Evolutionary conservation across 805 yeast species (phyloP), one percentile per base, ranked within the genome.

Genomic region (Candida palmyrensis): DNA sequence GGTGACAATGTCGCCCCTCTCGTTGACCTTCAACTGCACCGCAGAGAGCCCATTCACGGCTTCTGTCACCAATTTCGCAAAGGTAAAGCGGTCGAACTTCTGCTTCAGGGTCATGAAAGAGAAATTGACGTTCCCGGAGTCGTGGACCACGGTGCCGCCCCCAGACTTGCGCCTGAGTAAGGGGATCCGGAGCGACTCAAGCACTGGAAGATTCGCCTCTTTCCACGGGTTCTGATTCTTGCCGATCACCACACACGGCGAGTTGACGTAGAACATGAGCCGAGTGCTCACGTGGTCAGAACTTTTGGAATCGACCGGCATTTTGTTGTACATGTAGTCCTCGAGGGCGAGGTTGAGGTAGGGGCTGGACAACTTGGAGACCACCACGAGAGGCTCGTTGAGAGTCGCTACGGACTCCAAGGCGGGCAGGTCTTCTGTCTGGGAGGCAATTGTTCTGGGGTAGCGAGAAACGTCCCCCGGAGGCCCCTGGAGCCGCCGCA

Each of bases 71-170:
- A 71, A 40, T 9, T 64, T 43, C 38, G 75, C 71, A 60, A 79
- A 76, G 42, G 66, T 61, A 33, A 66, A 62, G 43, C 94, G 50
- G 59, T 73, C 66, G 51, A 92, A 92, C 2, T 69, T 70, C 9
- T 67, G 70, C 40, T 84, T 72, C 3, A 84, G 67, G 7, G 84
- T 77, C 64, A 90, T 77, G 47, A 75, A 87, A 4, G 94, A 80
- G 56, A 81, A 92, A 51, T 92, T 92, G 13, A 81, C 77, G 48
- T 92, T 92, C 0, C 97, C 96, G 4, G 68, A 43, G 55, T 90
- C 98, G 53, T 92, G 99, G 8, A 88, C 95, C 1, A 92, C 99
- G 0, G 97, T 78, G 0, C 99, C 99, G 2, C 99, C 99, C 0
- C 99, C 99, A 6, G 92, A 80, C 30, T 73, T 63, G 36, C 99